phyloP scores from a whole-genome alignment of 2,329 filamentous ascomycete genomes.

The Aureobasidium sp. region DNA sequence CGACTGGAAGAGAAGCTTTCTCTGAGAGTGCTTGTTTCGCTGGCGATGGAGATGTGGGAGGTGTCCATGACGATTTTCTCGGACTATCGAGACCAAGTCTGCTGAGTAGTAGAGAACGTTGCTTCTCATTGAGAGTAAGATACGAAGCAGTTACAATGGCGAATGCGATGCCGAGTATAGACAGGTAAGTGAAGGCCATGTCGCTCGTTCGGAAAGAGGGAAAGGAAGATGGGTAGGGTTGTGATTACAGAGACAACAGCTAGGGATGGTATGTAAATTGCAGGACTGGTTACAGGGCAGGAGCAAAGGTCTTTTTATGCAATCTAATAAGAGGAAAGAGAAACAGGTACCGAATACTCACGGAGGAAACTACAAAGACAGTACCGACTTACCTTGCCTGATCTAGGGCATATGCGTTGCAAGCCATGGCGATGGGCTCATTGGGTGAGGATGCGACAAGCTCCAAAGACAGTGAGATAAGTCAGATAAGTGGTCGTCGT shows the following conservation, averaged over 20 bases:
- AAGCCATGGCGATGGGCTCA: not conserved
- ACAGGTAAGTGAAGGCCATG: slow-evolving; percentile 24
- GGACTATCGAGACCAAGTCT: slow-evolving; percentile 35
- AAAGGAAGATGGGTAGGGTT: not conserved
- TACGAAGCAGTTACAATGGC: slow-evolving; percentile 25
- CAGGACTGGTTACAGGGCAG: not conserved
- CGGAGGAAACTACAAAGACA: not conserved
- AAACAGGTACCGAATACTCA: not conserved
- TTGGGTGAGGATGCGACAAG: not conserved
- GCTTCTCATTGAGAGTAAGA: slow-evolving; percentile 29
- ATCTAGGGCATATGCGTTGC: not conserved
- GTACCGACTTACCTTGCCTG: slow-evolving; percentile 7
- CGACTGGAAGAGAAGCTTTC: slow-evolving; percentile 16
- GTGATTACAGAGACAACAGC: not conserved
- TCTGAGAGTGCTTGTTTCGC: slow-evolving; percentile 35
- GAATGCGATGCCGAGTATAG: slow-evolving; percentile 30
- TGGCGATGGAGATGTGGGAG: slow-evolving; percentile 47
- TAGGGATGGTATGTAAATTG: not conserved
- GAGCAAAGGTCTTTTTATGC: not conserved
- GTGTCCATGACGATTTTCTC: slow-evolving; percentile 45
- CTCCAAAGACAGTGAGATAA: not conserved
- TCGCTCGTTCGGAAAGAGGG: not conserved
- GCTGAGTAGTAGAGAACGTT: slow-evolving; percentile 35
- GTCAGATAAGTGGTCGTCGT: not conserved
- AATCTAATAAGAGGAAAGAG: not conserved